Evolutionary conservation across 2,329 filamentous ascomycete species (phyloP), one percentile per base, ranked within the genome.

Genomic region (Herpotrichia juniperi): DNA sequence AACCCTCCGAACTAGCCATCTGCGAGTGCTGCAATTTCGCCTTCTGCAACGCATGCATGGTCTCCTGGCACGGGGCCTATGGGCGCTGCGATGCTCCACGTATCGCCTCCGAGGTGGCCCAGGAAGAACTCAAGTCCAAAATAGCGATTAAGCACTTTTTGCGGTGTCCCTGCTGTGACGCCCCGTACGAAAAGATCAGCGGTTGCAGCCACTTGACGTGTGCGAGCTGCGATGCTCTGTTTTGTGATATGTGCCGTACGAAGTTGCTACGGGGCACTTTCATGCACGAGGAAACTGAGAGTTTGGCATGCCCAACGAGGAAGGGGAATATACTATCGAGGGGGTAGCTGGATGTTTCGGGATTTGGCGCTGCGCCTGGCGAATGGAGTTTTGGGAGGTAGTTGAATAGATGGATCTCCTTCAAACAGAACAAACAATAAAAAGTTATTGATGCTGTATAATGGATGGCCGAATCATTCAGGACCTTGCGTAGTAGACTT

Each of bases 11-110:
- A 11, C 79, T 97, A 1, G 82, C 86, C 25, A 86, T 96, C 43
- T 97, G 93, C 72, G 89, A 91, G 66, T 89, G 93, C 68, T 97
- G 93, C 74, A 79, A 81, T 8, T 91, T 92, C 64, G 93, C 93
- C n/a, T 97, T 97, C 72, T 97, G 93, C 76, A 79, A 77, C 34
- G 77, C 84, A 12, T 87, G 84, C 63, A 79, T 78, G 49, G 79
- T 88, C 69, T 87, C 89, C 22, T 97, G 93, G 93, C 93, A 97
- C 69, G 93, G 93, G 57, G 89, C 92, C 59, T 87, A 91, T 57
- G 80, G 81, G 16, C 90, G 88, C 62, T 81, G 81, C 53, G 4
- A 14, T n/a, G 12, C 31, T n/a, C 31, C 12, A 10, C 31, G 14
- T n/a, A n/a, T 14, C 11, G 11, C 11, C 31, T 10, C 12, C 5